Evolutionary conservation across 2,329 filamentous ascomycete species (phyloP).

Genomic region (Trichoderma polysporum): DNA sequence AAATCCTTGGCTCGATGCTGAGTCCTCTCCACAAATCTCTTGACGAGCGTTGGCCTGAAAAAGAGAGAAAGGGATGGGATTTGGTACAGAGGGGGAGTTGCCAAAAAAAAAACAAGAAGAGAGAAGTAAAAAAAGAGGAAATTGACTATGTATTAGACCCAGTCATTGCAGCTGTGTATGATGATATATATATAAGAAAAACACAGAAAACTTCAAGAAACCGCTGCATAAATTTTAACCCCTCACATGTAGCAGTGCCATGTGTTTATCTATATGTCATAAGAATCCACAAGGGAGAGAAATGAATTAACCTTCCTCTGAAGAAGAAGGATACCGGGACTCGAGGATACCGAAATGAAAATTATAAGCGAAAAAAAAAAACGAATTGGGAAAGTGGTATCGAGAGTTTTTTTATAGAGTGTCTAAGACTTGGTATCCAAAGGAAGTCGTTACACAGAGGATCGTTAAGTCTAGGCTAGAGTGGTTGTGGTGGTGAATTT

Average conservation of each 20-base stretch:
- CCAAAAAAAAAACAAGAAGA: neutral
- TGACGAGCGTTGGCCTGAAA: neutral
- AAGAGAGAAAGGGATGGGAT: neutral
- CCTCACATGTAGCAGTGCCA: slow-evolving; percentile 16
- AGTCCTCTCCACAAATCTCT: neutral
- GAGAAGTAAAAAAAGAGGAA: neutral
- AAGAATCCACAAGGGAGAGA: slow-evolving; percentile 17
- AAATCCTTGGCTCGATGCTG: neutral
- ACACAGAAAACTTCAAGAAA: slow-evolving; percentile 1
- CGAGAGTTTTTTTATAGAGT: slow-evolving; percentile 9
- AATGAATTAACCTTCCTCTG: slow-evolving; percentile 18
- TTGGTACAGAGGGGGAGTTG: neutral
- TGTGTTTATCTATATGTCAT: slow-evolving; percentile 15
- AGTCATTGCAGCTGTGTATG: slow-evolving; percentile 8
- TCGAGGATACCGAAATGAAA: slow-evolving; percentile 19
- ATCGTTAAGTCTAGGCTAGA: slow-evolving; percentile 17
- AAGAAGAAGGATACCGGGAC: neutral
- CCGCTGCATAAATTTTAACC: slow-evolving; percentile 29
- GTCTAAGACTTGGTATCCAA: slow-evolving; percentile 22
- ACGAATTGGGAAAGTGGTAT: slow-evolving; percentile 20
- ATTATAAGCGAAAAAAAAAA: slow-evolving; percentile 4
- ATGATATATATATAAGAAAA: neutral
- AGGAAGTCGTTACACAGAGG: slow-evolving; percentile 22
- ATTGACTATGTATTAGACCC: neutral
- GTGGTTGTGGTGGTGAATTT: neutral